Base-by-base conservation (phyloP, 768 basidiomycete species). In the Xerocomellus intermedius region DNA sequence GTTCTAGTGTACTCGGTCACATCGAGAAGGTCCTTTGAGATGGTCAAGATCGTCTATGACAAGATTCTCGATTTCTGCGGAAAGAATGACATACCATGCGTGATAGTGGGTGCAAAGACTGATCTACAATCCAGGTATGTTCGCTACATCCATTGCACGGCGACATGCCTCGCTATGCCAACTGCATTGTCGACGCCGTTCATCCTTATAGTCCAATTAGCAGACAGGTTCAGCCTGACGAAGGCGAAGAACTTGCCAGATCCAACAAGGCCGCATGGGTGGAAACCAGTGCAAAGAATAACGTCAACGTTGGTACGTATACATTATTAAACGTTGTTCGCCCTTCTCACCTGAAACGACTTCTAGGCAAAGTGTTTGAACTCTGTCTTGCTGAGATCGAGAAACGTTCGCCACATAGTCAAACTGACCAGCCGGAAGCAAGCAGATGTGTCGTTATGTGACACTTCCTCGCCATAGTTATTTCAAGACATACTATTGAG, bases 1-100 rank as follows among this genome's bases (percentile, higher is more conserved):
- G 83, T 99, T 66, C 85, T 99, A 64, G 95, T 98, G 42, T 99
- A 98, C 77, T 91, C 91, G 4, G 93, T 98, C 72, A 82, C 91
- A 5, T 91, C 89, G 19, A 79, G 87, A 55, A 85, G 86, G 64
- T 94, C 91, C 9, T 98, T 97, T 77, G 88, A 98, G 64, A 97
- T 98, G 92, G 82, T 98, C 62, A 84, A 88, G 69, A 86, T 91
- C 67, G 82, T 97, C 47, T 89, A 96, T 67, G 89, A 97, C 80
- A 96, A 95, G 81, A 91, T 98, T 60, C 73, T 91, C 63, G 83
- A 91, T 72, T 95, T 91, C 67, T 87, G 87, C 59, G 94, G 94
- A 52, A 78, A 85, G 49, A 82, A 83, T 51, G 85, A 86, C 59
- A 87, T 98, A 54, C 93, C 95, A 16, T 94, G 94, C 70, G 93